Evolutionary conservation across 768 basidiomycete genomes (phyloP).

Genomic region (Cubamyces lactineus): DNA sequence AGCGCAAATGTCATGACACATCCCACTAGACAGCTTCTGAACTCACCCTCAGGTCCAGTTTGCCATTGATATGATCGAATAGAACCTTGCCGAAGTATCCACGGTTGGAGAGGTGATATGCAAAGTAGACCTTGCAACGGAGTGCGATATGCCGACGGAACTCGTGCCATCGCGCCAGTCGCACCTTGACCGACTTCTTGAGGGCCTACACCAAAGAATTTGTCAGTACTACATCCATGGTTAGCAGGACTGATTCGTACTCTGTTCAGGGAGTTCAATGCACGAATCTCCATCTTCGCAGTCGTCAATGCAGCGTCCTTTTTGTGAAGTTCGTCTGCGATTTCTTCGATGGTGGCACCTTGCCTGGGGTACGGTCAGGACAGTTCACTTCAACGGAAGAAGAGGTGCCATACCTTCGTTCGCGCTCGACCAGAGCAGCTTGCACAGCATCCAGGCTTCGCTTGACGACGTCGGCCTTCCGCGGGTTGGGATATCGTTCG

Average conservation of each 20-base stretch:
- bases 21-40: too few species aligned
- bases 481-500: slow-evolving; percentile 56
- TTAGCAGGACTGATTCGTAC: slow-evolving; percentile 38
- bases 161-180: slow-evolving; percentile 79
- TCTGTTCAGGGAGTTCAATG: slow-evolving; percentile 67
- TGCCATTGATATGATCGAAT: slow-evolving; percentile 76
- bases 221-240: not conserved
- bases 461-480: slow-evolving; percentile 58
- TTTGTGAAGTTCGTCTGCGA: slow-evolving; percentile 71
- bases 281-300: slow-evolving; percentile 64
- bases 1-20: not conserved
- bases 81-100: slow-evolving; percentile 89
- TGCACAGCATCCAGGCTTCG: slow-evolving; percentile 65
- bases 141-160: slow-evolving; percentile 90
- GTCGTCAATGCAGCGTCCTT: slow-evolving; percentile 60
- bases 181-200: slow-evolving; percentile 62
- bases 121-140: slow-evolving; percentile 83
- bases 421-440: slow-evolving; percentile 66
- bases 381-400: slow-evolving; percentile 5
- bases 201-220: slow-evolving; percentile 53
- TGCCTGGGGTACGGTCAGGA: slow-evolving; percentile 48
- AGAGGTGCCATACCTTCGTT: slow-evolving; percentile 51
- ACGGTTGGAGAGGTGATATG: slow-evolving; percentile 79
- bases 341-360: slow-evolving; percentile 77
- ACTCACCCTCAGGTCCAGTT: slow-evolving; percentile 64